A percentile compares a stretch with the other conserved stretches of the same genome.
Conservation (phyloP, 495 filamentous ascomycete species). For the Hypoxylon rickii region DNA sequence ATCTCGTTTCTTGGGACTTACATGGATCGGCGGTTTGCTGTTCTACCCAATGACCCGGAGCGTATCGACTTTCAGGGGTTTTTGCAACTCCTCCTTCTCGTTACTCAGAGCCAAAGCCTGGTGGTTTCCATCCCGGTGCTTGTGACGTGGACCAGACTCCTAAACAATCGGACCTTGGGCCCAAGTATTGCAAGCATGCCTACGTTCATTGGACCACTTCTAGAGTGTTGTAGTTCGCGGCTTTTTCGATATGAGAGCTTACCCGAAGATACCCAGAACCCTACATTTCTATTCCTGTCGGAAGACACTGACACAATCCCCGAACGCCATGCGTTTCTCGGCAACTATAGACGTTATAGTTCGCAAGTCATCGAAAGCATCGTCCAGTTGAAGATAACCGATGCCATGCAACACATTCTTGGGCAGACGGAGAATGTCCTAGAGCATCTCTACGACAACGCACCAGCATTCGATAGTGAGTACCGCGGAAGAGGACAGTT, state of each 20-base stretch:
- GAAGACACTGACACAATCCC: constrained; percentile 96
- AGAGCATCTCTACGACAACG: constrained; percentile 72
- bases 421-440: constrained; percentile 73
- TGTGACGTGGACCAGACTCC: constrained; percentile 83
- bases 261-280: constrained; percentile 77
- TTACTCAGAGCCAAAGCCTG: constrained; percentile 84
- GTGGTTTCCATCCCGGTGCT: constrained; percentile 90
- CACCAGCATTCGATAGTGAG: constrained; percentile 70
- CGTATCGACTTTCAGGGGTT: constrained; percentile 74
- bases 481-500: not conserved
- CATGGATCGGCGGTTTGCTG: constrained; percentile 72
- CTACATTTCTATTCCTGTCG: constrained; percentile 76
- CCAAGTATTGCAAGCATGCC: constrained; percentile 66
- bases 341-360: constrained; percentile 93
- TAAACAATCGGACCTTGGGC: constrained; percentile 68
- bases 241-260: constrained; percentile 84
- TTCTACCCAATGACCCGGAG: constrained; percentile 53
- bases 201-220: constrained; percentile 67
- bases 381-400: constrained; percentile 74
- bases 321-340: constrained; percentile 94
- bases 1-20: constrained; percentile 82
- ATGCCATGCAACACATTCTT: constrained; percentile 86
- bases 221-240: constrained; percentile 78
- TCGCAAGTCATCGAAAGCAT: constrained; percentile 82
- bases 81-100: constrained; percentile 74